Percentiles rank a stretch among this genome's conserved stretches.
These are phyloP conservation scores for Suhomyces maxii DNA, from an alignment of 1,139 yeast species.

Conservation along the genomic window DNA sequence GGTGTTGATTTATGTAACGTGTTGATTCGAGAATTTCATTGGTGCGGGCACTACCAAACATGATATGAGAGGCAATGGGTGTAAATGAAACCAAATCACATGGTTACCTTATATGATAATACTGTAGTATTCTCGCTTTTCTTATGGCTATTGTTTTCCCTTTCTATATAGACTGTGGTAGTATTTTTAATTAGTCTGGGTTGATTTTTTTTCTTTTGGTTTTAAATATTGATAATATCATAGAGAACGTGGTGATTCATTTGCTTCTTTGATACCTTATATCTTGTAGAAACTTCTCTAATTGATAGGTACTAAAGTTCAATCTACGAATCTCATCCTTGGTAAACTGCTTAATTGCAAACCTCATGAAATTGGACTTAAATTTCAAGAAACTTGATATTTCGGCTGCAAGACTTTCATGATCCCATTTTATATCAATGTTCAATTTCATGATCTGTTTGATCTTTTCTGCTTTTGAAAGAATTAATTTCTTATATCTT, in stretches of 20 bases:
- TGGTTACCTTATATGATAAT: too few species aligned
- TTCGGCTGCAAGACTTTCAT: constrained; percentile 64
- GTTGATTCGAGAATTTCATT: constrained; percentile 10
- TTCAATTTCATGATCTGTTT: constrained; percentile 35
- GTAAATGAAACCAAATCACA: too few species aligned
- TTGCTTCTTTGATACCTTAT: background rate
- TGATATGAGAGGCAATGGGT: too few species aligned
- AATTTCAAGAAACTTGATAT: constrained; percentile 57
- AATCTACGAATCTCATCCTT: constrained; percentile 10
- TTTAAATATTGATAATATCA: too few species aligned
- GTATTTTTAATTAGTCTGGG: too few species aligned
- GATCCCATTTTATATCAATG: constrained; percentile 44
- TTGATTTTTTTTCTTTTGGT: too few species aligned
- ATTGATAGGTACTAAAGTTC: constrained; percentile 2
- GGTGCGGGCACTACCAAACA: constrained; percentile 9
- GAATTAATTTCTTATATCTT: constrained; percentile 33
- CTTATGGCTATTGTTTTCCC: too few species aligned
- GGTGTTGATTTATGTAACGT: constrained; percentile 4
- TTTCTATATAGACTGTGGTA: too few species aligned
- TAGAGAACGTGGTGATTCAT: background rate
- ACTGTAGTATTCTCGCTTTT: too few species aligned
- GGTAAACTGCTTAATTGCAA: constrained; percentile 38
- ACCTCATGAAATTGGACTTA: constrained; percentile 41
- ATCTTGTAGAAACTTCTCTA: constrained; percentile 2
- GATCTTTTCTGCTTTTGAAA: constrained; percentile 35